Evolutionary conservation across 768 basidiomycete species (phyloP), one percentile per base, ranked within the genome.

Genomic region (Russula griseocarnosa): DNA sequence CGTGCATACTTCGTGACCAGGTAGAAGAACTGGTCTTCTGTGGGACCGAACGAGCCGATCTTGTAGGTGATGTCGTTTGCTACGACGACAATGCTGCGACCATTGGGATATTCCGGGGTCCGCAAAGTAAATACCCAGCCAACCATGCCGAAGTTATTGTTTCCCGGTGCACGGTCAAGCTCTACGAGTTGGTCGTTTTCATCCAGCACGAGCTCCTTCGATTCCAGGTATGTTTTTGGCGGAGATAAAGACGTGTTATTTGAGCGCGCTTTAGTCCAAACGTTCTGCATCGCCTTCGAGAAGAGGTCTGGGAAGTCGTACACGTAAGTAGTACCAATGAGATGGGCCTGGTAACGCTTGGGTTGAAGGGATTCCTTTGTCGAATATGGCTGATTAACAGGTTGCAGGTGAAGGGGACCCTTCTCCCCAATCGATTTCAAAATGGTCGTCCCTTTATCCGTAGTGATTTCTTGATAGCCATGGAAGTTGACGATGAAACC

Each of bases 271-370:
- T 87, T 86, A 67, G 83, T 78, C 97, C 97, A 99, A 66, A 94
- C 82, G 71, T 94, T 93, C 71, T 94, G 90, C 64, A 98, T 79
- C 8, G 96, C 94, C 78, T 98, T 98, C 44, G 94, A 88, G 82
- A 98, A 99, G 67, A 99, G 85, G 71, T 97, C 97, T 47, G 97
- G 97, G 88, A 98, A 99, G 77, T 98, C 97, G 76, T 98, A 98
- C 36, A 91, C 95, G 74, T 98, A 99, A 56, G 97, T 99, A 34
- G 97, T 99, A 58, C 97, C 97, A 69, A 97, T 88, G 63, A 98
- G 84, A 75, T 99, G 97, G 26, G 97, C 97, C 73, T 98, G 96
- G 79, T 98, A 98, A 67, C 97, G 94, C 76, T 97, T 95, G 47
- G 97, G 97, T 73, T 99, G 97, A 53, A 99, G 79, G 20, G 94